These are phyloP conservation scores for Cutaneotrichosporon spelunceum DNA, from an alignment of 1,284 basidiomycete genomes.

Conservation along the genomic window DNA sequence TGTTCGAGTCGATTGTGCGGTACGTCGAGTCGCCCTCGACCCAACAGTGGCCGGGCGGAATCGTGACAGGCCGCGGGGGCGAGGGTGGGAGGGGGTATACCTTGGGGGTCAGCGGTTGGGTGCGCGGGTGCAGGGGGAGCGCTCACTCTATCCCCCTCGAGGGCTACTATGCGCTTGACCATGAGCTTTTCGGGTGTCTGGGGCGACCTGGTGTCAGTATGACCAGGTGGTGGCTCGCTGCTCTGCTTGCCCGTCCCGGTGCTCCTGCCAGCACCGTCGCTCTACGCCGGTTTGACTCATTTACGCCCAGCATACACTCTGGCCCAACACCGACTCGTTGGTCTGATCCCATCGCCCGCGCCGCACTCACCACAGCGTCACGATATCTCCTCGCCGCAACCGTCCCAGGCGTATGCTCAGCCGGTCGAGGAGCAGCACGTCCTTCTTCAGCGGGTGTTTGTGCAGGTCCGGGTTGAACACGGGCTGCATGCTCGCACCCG, in stretches of 20 bases:
- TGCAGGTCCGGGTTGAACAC: constrained; percentile 53
- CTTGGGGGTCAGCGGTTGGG: constrained; percentile 23
- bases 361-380: constrained; percentile 52
- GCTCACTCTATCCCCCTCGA: constrained; percentile 55
- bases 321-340: neutral
- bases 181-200: constrained; percentile 53
- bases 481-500: constrained; percentile 54
- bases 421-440: constrained; percentile 56
- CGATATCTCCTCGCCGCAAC: constrained; percentile 54
- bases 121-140: too few species aligned
- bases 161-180: constrained; percentile 57
- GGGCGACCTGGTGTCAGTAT: constrained; percentile 50
- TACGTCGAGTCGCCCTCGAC: constrained; percentile 57
- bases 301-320: too few species aligned
- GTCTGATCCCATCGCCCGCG: neutral
- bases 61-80: constrained; percentile 43
- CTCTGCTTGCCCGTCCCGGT: neutral
- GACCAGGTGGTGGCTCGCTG: neutral
- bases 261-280: too few species aligned
- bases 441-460: constrained; percentile 46
- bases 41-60: constrained; percentile 55
- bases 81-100: constrained; percentile 49
- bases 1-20: constrained; percentile 53
- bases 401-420: constrained; percentile 38
- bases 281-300: too few species aligned